A percentile compares a stretch with the other conserved stretches of the same genome.
phyloP scores from a whole-genome alignment of 495 filamentous ascomycete species.

The Hypoxylon perforatum region DNA sequence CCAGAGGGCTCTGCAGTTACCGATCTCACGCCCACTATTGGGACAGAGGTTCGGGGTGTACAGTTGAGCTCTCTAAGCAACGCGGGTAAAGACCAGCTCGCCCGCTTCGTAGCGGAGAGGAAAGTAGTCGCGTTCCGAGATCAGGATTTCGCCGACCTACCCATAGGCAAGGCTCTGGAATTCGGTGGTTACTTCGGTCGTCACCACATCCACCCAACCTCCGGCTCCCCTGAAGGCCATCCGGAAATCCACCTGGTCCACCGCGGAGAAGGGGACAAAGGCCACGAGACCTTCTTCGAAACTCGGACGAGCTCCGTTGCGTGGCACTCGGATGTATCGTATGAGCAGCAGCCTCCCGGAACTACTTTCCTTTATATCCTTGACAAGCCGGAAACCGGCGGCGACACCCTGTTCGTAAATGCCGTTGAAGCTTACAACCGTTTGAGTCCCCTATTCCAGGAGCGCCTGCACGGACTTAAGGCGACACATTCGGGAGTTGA shows the following conservation, averaged over 20 bases:
- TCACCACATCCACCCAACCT: slow-evolving; percentile 85
- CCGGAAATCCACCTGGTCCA: slow-evolving; percentile 85
- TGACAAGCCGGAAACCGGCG: slow-evolving; percentile 78
- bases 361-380: slow-evolving; percentile 85
- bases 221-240: slow-evolving; percentile 73
- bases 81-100: slow-evolving; percentile 82
- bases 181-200: slow-evolving; percentile 83
- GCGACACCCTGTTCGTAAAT: slow-evolving; percentile 82
- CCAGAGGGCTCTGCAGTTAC: slow-evolving; percentile 57
- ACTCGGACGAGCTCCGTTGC: slow-evolving; percentile 74
- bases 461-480: slow-evolving; percentile 79
- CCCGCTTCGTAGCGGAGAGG: slow-evolving; percentile 78
- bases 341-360: slow-evolving; percentile 86
- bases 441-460: slow-evolving; percentile 75
- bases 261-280: slow-evolving; percentile 72
- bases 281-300: slow-evolving; percentile 67
- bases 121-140: slow-evolving; percentile 85
- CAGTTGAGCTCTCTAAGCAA: slow-evolving; percentile 75
- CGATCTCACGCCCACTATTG: slow-evolving; percentile 78
- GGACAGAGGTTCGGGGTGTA: slow-evolving; percentile 79
- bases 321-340: slow-evolving; percentile 87
- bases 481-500: slow-evolving; percentile 80
- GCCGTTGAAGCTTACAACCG: slow-evolving; percentile 80
- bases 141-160: slow-evolving; percentile 81
- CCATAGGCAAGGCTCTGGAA: slow-evolving; percentile 75